These are phyloP conservation scores for Cyclotella choctawhatcheeana DNA, from an alignment of 108 stramenopile species.

Conservation along the genomic window DNA sequence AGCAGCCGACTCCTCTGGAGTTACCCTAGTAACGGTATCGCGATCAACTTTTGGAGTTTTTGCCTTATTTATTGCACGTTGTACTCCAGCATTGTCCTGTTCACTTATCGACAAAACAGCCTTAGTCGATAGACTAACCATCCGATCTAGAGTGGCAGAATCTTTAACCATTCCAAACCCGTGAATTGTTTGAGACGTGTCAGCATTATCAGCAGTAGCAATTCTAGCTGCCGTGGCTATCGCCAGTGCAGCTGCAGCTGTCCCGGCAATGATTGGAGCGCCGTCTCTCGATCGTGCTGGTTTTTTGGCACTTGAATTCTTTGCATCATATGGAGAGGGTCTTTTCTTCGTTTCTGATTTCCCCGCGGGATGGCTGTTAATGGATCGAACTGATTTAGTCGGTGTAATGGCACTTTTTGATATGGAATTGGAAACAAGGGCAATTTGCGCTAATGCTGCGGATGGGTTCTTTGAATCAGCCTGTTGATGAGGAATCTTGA, in stretches of 20 bases:
- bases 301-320: neutral
- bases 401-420: neutral
- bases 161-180: conserved; percentile 9
- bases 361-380: neutral
- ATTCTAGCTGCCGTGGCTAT: conserved; percentile 45
- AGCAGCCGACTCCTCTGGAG: conserved; percentile 19
- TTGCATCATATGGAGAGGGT: too few relatives aligned
- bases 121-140: conserved; percentile 1
- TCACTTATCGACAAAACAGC: conserved; percentile 1
- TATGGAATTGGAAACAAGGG: conserved; percentile 22
- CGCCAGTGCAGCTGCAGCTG: conserved; percentile 44
- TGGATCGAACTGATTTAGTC: neutral
- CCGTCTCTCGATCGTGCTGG: conserved; percentile 35
- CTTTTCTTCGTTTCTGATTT: too few relatives aligned
- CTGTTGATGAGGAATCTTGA: neutral
- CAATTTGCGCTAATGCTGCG: conserved; percentile 17
- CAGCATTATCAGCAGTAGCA: conserved; percentile 10
- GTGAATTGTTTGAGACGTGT: neutral
- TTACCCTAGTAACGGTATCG: conserved; percentile 2
- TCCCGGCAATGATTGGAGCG: conserved; percentile 54
- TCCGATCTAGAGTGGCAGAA: conserved; percentile 1
- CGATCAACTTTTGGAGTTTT: neutral
- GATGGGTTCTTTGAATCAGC: neutral
- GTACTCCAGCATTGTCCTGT: neutral
- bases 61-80: neutral